Base-by-base conservation (phyloP, 352 stramenopile species). In the Phytopythium mirpurense region DNA sequence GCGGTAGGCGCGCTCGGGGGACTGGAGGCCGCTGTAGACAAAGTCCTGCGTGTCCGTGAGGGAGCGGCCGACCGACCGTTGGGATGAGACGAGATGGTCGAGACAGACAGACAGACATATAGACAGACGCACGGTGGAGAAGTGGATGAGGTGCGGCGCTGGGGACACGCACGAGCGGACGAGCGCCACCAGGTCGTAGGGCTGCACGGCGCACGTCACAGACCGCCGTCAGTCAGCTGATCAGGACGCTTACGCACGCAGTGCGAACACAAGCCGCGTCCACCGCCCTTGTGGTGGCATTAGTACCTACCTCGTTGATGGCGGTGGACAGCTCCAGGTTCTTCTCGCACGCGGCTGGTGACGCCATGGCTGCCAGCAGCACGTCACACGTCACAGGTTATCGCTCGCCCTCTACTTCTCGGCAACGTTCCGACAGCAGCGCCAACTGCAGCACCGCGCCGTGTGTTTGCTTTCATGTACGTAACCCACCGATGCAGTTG, bases 281-380 rank as follows among this genome's bases (percentile, higher is more conserved):
- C n/a, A n/a, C n/a, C n/a, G n/a, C n/a, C n/a, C n/a, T n/a, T n/a
- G n/a, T n/a, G n/a, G n/a, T n/a, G n/a, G n/a, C n/a, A n/a, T n/a
- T n/a, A n/a, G n/a, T n/a, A n/a, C n/a, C n/a, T n/a, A 84, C 74
- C 57, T 88, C 64, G 46, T 88, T 88, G 48, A 84, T 42, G 8
- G 49, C 35, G 7, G 37, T 52, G n/a, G 73, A 60, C 15, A 50
- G 55, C 51, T 67, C 59, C 7, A 65, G 65, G n/a, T 78, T 52
- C 48, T 73, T 75, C 58, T 88, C 63, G 29, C 74, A 86, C n/a
- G 62, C 56, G 32, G 73, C 73, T 31, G 78, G 72, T 2, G 74
- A 86, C 10, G 78, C 76, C 47, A 88, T 57, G 3, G 78, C 78
- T 88, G 42, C 29, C 15, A 37, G 6, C 10, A 62, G n/a, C n/a